phyloP scores from a whole-genome alignment of 2,329 filamentous ascomycete species.

The Apiospora aurea region DNA sequence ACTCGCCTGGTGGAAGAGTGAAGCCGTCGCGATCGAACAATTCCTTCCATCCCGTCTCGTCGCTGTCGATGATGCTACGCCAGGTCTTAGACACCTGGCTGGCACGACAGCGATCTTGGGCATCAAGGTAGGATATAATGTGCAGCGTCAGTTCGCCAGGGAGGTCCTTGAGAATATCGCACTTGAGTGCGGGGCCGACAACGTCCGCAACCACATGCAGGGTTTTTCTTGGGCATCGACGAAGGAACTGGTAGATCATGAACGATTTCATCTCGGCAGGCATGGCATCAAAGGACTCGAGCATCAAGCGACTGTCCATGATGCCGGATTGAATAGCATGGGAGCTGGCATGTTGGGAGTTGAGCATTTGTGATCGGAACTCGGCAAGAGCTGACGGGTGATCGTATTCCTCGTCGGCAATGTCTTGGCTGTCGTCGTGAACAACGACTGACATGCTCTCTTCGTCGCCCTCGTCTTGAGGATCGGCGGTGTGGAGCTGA shows the following conservation, averaged over 20 bases:
- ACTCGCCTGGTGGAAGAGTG: slow-evolving; percentile 77
- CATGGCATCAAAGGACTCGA: slow-evolving; percentile 91
- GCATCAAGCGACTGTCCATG: slow-evolving; percentile 83
- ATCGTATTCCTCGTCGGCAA: slow-evolving; percentile 44
- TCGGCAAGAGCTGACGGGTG: slow-evolving; percentile 38
- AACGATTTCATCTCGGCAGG: slow-evolving; percentile 92
- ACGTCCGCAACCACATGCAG: slow-evolving; percentile 88
- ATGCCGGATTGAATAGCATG: slow-evolving; percentile 43
- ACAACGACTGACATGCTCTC: slow-evolving; percentile 46
- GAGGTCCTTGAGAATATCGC: slow-evolving; percentile 85
- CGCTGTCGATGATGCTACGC: slow-evolving; percentile 88
- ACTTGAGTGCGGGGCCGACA: slow-evolving; percentile 93
- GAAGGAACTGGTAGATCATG: slow-evolving; percentile 94
- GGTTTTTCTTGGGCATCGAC: slow-evolving; percentile 85
- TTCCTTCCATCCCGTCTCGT: slow-evolving; percentile 96
- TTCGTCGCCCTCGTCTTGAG: slow-evolving; percentile 53
- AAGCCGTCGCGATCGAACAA: slow-evolving; percentile 87
- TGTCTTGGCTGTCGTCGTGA: slow-evolving; percentile 51
- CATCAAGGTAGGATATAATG: slow-evolving; percentile 85
- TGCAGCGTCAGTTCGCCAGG: slow-evolving; percentile 88
- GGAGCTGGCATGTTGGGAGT: slow-evolving; percentile 46
- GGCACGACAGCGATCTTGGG: slow-evolving; percentile 84
- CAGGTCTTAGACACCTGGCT: slow-evolving; percentile 95
- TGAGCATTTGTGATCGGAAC: slow-evolving; percentile 36
- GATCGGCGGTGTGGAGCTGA: slow-evolving; percentile 51